These are phyloP conservation scores for Fusarium circinatum DNA, from an alignment of 2,329 filamentous ascomycete species.

Conservation along the genomic window DNA sequence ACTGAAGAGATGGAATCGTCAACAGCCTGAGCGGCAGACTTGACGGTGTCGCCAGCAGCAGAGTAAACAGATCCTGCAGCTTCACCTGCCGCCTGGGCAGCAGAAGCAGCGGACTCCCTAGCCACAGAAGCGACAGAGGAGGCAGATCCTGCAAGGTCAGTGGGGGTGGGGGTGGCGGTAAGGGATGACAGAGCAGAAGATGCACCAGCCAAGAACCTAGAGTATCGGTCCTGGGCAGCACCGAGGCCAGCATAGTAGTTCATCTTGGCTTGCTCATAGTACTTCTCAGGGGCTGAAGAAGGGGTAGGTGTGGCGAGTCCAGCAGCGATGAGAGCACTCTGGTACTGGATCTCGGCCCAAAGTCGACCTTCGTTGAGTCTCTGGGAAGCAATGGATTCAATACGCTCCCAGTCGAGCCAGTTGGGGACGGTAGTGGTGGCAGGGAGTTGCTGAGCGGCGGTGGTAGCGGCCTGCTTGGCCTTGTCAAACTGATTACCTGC, in stretches of 20 bases:
- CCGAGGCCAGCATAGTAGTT: constrained; percentile 84
- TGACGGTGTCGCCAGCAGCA: constrained; percentile 57
- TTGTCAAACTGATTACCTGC: constrained; percentile 69
- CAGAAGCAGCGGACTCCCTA: constrained; percentile 57
- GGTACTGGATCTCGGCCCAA: constrained; percentile 76
- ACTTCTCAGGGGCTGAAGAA: constrained; percentile 64
- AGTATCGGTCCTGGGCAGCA: constrained; percentile 81
- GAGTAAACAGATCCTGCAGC: constrained; percentile 59
- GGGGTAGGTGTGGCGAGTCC: constrained; percentile 65
- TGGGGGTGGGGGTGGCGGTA: constrained; percentile 70
- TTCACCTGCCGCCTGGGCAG: constrained; percentile 59
- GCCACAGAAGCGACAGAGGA: constrained; percentile 64
- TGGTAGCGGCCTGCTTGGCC: constrained; percentile 64
- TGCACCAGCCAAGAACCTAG: constrained; percentile 77
- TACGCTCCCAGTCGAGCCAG: constrained; percentile 58
- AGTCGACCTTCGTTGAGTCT: constrained; percentile 76
- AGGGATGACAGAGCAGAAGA: constrained; percentile 73
- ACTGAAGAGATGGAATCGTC: constrained; percentile 53
- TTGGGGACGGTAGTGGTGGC: constrained; percentile 55
- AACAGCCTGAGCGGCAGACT: constrained; percentile 52
- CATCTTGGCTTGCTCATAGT: constrained; percentile 68
- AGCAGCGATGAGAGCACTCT: constrained; percentile 72
- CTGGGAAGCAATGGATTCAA: constrained; percentile 74
- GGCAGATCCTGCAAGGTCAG: constrained; percentile 59
- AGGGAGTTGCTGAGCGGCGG: constrained; percentile 60